Percentiles rank a stretch among this genome's conserved stretches.
Evolutionary conservation across 2,329 filamentous ascomycete species (phyloP).

Genomic region (Phyllosticta citriasiana): DNA sequence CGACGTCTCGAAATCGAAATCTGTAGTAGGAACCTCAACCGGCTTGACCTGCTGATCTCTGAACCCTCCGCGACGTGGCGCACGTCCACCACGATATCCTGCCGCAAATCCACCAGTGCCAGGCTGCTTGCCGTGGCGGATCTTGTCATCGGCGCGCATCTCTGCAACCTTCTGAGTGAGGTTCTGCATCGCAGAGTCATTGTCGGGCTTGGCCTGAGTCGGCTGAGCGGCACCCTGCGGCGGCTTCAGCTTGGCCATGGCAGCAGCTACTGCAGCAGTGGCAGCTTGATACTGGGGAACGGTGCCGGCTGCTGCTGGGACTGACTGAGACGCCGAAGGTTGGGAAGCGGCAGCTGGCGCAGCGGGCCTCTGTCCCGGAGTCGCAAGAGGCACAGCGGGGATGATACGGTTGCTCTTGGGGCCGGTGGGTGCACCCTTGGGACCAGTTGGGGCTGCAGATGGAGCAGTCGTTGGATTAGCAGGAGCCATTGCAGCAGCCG

Average conservation of each 20-base stretch:
- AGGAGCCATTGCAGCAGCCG: conserved; percentile 46
- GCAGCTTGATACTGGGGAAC: conserved; percentile 49
- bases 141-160: conserved; percentile 56
- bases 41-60: conserved; percentile 38
- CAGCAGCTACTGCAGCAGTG: conserved; percentile 66
- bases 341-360: conserved; percentile 33
- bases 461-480: conserved; percentile 30
- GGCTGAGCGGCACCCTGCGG: conserved; percentile 16
- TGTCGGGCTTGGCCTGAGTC: conserved; percentile 20
- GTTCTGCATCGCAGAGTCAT: conserved; percentile 53
- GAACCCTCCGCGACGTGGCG: conserved; percentile 38
- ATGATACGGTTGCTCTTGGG: conserved; percentile 45
- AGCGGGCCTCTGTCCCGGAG: conserved; percentile 26
- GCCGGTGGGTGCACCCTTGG: conserved; percentile 31
- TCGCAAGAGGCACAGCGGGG: conserved; percentile 56
- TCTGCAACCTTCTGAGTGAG: conserved; percentile 65
- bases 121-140: conserved; percentile 40
- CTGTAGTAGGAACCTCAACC: conserved; percentile 78
- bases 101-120: conserved; percentile 30
- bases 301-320: conserved; percentile 14
- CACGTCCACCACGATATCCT: conserved; percentile 33
- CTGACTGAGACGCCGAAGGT: conserved; percentile 20
- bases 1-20: conserved; percentile 81
- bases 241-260: conserved; percentile 58
- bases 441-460: conserved; percentile 23